Conservation (phyloP, 352 stramenopile species). For the Phytophthora ohioensis region DNA sequence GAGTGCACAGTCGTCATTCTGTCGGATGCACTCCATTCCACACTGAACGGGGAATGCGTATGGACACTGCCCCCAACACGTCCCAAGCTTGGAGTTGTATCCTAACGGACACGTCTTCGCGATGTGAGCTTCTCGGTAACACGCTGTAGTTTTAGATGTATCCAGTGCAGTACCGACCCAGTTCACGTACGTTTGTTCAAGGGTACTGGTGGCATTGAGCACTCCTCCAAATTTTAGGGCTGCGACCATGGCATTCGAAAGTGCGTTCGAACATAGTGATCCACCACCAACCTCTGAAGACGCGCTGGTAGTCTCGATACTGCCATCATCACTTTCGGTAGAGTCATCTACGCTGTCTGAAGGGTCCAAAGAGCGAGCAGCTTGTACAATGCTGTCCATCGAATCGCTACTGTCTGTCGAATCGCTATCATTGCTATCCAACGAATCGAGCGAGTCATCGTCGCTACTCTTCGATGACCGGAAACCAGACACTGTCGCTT, state of each 20-base stretch:
- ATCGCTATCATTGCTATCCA: constrained; percentile 24
- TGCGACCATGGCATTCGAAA: constrained; percentile 11
- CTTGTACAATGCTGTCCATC: background rate
- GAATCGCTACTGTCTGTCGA: constrained; percentile 17
- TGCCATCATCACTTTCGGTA: constrained; percentile 2
- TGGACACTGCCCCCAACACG: constrained; percentile 55
- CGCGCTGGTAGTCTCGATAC: no score
- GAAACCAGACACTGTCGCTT: background rate
- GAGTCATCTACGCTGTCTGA: background rate
- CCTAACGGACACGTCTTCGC: constrained; percentile 45
- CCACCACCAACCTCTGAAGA: background rate
- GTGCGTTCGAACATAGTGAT: background rate
- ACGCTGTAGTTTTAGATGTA: constrained; percentile 28
- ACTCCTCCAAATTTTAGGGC: constrained; percentile 35
- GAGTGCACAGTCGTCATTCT: constrained; percentile 46
- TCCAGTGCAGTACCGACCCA: constrained; percentile 35
- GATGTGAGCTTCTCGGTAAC: constrained; percentile 47
- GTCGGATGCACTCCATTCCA: constrained; percentile 51
- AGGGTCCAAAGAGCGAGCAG: background rate
- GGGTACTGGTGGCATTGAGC: constrained; percentile 39
- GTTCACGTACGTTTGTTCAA: constrained; percentile 39
- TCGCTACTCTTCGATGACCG: background rate
- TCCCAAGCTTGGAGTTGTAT: constrained; percentile 35
- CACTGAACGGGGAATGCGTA: constrained; percentile 52
- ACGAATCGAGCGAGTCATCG: constrained; percentile 22